A percentile compares a stretch with the other conserved stretches of the same genome.
These are phyloP conservation scores for Rhodamnia rubescens DNA, from an alignment of 345 rosid species.

Conservation along the genomic window DNA sequence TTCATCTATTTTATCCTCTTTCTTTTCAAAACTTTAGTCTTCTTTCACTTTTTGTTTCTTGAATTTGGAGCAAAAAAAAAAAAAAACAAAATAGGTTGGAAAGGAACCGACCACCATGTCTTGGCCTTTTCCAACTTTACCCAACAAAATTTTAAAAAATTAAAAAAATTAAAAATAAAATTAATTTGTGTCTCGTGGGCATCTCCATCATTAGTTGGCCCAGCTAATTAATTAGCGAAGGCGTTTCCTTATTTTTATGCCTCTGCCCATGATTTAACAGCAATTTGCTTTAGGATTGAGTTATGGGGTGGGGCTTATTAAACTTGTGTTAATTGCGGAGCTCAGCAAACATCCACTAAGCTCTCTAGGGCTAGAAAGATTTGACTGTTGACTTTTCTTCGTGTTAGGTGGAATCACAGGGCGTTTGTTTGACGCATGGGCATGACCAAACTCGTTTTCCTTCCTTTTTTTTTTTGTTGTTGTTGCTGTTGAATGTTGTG, in stretches of 20 bases:
- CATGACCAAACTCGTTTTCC: neutral
- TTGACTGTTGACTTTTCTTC: neutral
- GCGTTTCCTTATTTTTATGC: neutral
- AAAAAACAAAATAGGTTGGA: constrained; percentile 10
- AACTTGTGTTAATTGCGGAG: neutral
- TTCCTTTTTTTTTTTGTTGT: too few species aligned
- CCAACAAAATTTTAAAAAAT: neutral
- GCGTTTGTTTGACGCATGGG: neutral
- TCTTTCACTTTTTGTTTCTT: constrained; percentile 11
- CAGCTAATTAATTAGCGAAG: neutral
- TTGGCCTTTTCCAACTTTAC: neutral
- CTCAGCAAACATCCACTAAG: neutral
- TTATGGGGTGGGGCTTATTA: neutral
- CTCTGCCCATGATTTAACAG: neutral
- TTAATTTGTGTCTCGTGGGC: neutral
- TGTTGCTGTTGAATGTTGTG: neutral
- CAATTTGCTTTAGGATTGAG: neutral
- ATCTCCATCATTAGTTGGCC: neutral
- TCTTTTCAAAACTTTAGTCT: neutral
- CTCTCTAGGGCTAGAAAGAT: neutral
- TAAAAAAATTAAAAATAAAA: neutral
- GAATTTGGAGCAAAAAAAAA: constrained; percentile 19
- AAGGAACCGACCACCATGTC: constrained; percentile 1
- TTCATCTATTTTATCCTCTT: neutral
- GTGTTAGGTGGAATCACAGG: neutral